Evolutionary conservation across 2,329 filamentous ascomycete genomes (phyloP).

Genomic region (Diaporthe caulivora): DNA sequence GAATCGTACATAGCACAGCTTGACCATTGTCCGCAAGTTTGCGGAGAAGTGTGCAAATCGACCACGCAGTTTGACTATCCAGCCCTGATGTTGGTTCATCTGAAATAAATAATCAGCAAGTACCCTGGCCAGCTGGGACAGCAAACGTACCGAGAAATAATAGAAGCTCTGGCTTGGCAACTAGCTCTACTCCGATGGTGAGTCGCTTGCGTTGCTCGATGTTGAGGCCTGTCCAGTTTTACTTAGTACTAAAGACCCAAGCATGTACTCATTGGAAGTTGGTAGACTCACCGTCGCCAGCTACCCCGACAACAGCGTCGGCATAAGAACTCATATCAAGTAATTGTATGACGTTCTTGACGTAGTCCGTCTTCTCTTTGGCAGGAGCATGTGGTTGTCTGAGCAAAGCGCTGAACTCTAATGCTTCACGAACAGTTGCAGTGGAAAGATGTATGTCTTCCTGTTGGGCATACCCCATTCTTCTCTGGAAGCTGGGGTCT

Average conservation of each 20-base stretch:
- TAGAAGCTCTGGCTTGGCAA: constrained; percentile 76
- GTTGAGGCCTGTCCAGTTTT: constrained; percentile 42
- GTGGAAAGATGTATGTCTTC: not conserved
- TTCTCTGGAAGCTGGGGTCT: not conserved
- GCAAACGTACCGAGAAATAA: constrained; percentile 60
- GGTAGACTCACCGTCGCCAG: not conserved
- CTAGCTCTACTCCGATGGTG: constrained; percentile 79
- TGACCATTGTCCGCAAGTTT: constrained; percentile 69
- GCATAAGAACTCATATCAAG: constrained; percentile 40
- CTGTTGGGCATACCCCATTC: not conserved
- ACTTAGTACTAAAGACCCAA: not conserved
- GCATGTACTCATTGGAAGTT: too few relatives aligned
- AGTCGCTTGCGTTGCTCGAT: constrained; percentile 62
- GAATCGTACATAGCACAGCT: constrained; percentile 64
- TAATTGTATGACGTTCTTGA: constrained; percentile 67
- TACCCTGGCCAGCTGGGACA: not conserved
- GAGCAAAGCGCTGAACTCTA: constrained; percentile 57
- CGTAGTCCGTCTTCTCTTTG: constrained; percentile 69
- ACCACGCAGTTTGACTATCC: constrained; percentile 80
- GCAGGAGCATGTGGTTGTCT: constrained; percentile 63
- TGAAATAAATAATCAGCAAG: constrained; percentile 49
- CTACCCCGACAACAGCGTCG: constrained; percentile 47
- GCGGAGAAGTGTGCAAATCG: constrained; percentile 76
- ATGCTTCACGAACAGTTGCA: not conserved
- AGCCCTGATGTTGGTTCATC: constrained; percentile 83